These are phyloP conservation scores for Aureobasidium musti DNA, from an alignment of 2,329 filamentous ascomycete species.

Conservation along the genomic window DNA sequence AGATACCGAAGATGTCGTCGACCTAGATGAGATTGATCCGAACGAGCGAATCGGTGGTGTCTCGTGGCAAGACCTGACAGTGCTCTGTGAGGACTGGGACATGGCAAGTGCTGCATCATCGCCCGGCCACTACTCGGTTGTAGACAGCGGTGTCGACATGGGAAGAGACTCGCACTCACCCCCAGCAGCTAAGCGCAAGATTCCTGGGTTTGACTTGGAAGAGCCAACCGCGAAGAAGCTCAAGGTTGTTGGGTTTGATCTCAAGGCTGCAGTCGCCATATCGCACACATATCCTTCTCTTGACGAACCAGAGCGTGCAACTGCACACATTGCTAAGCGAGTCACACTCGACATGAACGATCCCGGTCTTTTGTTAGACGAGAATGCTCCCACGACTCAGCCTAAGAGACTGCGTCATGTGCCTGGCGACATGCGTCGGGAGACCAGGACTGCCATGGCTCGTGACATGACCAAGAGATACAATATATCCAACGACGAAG, in stretches of 20 bases:
- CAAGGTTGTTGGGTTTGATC: constrained; percentile 29
- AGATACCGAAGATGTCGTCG: constrained; percentile 52
- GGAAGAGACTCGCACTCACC: constrained; percentile 36
- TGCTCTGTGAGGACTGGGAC: constrained; percentile 86
- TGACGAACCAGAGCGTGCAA: constrained; percentile 76
- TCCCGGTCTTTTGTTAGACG: constrained; percentile 79
- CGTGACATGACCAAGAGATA: constrained; percentile 78
- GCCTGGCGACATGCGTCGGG: constrained; percentile 62
- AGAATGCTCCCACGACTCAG: constrained; percentile 65
- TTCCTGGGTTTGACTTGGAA: constrained; percentile 19
- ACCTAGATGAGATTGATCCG: constrained; percentile 57
- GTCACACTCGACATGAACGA: constrained; percentile 87
- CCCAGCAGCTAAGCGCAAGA: constrained; percentile 67
- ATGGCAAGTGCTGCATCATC: constrained; percentile 57
- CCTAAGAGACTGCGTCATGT: constrained; percentile 57
- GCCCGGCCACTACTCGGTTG: constrained; percentile 30
- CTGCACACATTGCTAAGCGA: constrained; percentile 71
- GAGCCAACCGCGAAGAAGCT: constrained; percentile 37
- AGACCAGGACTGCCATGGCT: constrained; percentile 68
- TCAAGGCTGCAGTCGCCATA: constrained; percentile 51
- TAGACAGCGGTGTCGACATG: constrained; percentile 33
- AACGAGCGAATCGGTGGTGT: constrained; percentile 71
- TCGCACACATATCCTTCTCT: constrained; percentile 70
- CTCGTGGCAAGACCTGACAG: constrained; percentile 75
- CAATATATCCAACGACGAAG: constrained; percentile 94